Evolutionary conservation across 768 basidiomycete genomes (phyloP), one percentile per base, ranked within the genome.

Genomic region (Auricularia cornea): DNA sequence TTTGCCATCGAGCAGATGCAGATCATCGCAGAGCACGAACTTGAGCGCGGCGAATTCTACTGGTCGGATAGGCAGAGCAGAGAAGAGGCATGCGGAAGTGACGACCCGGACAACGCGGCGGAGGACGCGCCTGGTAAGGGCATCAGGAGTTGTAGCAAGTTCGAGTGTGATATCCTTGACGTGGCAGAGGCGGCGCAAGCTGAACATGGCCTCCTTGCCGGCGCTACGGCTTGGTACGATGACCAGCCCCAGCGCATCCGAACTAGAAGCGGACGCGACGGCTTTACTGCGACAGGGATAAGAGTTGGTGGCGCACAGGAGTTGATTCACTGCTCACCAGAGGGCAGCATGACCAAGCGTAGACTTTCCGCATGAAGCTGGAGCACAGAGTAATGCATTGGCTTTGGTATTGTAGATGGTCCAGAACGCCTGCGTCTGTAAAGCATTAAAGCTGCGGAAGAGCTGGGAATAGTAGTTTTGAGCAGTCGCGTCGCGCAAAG

Each of bases 341-440:
- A 85, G 78, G 1, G 87, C 77, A 52, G 89, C 73, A 65, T 89
- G 84, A 2, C 82, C 88, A 65, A 96, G 69, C 28, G 83, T 78
- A 2, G 91, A 87, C 72, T 96, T 97, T 0, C 95, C 95, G 63
- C 85, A 84, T 16, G 88, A 85, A 3, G 85, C 81, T 2, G 96
- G 94, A 1, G 87, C 90, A 68, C 87, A 89, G 12, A 97, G 67
- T 32, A 98, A 74, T 2, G 85, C 73, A 70, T 94, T 90, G 35
- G 77, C 72, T 44, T 79, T 77, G 3, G 91, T 88, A 69, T 87
- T 84, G 60, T 87, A 75, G 18, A 90, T 68, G 44, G 85, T 84
- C 92, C 96, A 98, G 72, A 90, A 91, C 6, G 83, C 78, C 66
- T 98, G 96, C 0, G 90, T 92, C 71, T 99, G 97, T 1, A 97